Base-by-base conservation (phyloP, 2,329 filamentous ascomycete genomes). In the Coniochaeta pulveracea region DNA sequence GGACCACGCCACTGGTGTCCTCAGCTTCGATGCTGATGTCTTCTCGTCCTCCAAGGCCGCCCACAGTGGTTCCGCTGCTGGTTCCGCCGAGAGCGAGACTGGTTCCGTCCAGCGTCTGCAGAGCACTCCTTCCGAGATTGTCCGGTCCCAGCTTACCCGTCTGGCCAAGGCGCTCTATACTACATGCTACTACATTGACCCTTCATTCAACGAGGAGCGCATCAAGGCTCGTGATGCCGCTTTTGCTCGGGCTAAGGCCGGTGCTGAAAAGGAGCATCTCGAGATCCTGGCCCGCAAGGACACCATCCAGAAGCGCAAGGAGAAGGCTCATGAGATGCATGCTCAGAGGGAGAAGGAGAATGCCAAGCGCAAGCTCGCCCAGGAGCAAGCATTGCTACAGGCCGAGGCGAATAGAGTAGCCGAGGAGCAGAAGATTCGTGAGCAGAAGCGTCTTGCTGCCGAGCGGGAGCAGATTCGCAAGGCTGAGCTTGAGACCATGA, bases 1-100 rank as follows among this genome's bases (percentile, higher is more conserved):
- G 61, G 85, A 96, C 54, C 91, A 98, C 55, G 86, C 86, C 40
- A 89, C 88, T 34, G 86, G 91, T 39, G 84, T 95, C 32, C 75
- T 98, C 39, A 95, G 86, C 56, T 98, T 98, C 49, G 91, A 98
- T 57, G 93, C 85, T 35, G 91, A 98, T 57, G 86, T 98, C 44
- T 96, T 98, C 69, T 94, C 91, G 22, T 95, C 91, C 11, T 79
- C 88, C 51, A 96, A 94, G 69, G 85, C 89, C 44, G 73, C 85
- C 40, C 85, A 93, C 59, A 71, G 83, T 42, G 86, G 88, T 42
- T 86, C 85, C 45, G 75, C 71, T 37, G 77, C 84, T 40, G 88
- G 88, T 39, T 94, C 89, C 35, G 84, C 89, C 29, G 91, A 96
- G 62, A 74, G 68, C 42, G 88, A 95, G 52, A 70, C 73, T 35